Conservation (phyloP, 495 filamentous ascomycete genomes). For the Aspergillus sclerotioniger region DNA sequence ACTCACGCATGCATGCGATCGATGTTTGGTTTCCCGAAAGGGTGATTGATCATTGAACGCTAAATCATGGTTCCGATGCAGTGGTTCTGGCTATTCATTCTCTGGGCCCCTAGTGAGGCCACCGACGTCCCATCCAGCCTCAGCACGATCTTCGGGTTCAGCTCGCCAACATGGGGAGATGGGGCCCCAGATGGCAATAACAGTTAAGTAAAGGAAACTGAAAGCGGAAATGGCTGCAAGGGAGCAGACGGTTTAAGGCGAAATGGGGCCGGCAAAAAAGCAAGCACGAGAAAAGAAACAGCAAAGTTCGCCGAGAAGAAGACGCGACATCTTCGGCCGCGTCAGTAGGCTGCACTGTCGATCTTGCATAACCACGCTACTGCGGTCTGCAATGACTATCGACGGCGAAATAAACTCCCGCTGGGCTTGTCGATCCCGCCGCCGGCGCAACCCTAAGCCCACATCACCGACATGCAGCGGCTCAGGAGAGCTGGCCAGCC, state of each 20-base stretch:
- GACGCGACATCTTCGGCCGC: neutral
- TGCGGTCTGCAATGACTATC: neutral
- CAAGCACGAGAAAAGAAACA: neutral
- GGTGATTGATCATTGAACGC: too few relatives aligned
- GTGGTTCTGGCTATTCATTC: too few relatives aligned
- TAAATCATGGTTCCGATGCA: too few relatives aligned
- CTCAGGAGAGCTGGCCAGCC: too few relatives aligned
- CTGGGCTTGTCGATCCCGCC: neutral
- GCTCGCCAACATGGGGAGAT: neutral
- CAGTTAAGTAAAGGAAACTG: neutral
- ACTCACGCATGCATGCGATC: too few relatives aligned
- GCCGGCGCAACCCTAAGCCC: neutral
- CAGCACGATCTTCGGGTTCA: neutral
- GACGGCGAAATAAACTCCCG: neutral
- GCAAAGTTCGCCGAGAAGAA: neutral
- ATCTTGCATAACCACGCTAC: neutral
- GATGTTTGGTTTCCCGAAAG: too few relatives aligned
- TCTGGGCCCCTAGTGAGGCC: too few relatives aligned
- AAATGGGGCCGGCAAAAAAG: neutral
- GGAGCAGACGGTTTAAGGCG: too few relatives aligned
- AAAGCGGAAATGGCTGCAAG: neutral
- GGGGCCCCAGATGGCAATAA: neutral
- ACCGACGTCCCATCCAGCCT: neutral
- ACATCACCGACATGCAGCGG: neutral
- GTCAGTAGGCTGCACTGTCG: neutral